phyloP scores from a whole-genome alignment of 257 asterid species.

The Solanum pimpinellifolium region DNA sequence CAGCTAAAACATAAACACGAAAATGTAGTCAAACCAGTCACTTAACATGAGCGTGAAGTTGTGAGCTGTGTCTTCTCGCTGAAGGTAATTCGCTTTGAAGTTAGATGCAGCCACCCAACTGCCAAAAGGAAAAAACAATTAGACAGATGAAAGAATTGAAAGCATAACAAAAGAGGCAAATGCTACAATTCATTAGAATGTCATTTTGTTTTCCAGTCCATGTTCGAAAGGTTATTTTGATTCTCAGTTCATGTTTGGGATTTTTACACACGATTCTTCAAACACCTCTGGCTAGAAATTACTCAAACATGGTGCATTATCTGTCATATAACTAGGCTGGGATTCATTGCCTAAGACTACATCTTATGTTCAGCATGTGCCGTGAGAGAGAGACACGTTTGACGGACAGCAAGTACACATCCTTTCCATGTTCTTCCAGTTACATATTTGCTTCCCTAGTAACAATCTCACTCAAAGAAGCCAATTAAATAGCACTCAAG shows the following conservation, averaged over 20 bases:
- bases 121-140: conserved; percentile 12
- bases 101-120: conserved; percentile 91
- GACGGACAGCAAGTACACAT: not conserved
- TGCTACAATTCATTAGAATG: not conserved
- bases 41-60: not conserved
- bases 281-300: not conserved
- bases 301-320: not conserved
- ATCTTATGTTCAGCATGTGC: not conserved
- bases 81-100: not conserved
- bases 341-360: not conserved
- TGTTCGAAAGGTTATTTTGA: not conserved
- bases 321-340: not conserved
- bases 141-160: not conserved
- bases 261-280: not conserved
- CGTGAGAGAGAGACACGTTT: not conserved
- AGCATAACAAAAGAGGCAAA: not conserved
- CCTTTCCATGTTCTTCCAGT: not conserved
- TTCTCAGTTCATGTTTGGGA: not conserved
- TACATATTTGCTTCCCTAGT: not conserved
- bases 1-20: not conserved
- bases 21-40: not conserved
- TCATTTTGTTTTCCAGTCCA: not conserved
- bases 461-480: not conserved
- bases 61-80: not conserved
- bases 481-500: not conserved